A percentile compares a stretch with the other conserved stretches of the same genome.
These are phyloP conservation scores for Talaromyces sp. DNA, from an alignment of 2,329 filamentous ascomycete genomes.

Conservation along the genomic window DNA sequence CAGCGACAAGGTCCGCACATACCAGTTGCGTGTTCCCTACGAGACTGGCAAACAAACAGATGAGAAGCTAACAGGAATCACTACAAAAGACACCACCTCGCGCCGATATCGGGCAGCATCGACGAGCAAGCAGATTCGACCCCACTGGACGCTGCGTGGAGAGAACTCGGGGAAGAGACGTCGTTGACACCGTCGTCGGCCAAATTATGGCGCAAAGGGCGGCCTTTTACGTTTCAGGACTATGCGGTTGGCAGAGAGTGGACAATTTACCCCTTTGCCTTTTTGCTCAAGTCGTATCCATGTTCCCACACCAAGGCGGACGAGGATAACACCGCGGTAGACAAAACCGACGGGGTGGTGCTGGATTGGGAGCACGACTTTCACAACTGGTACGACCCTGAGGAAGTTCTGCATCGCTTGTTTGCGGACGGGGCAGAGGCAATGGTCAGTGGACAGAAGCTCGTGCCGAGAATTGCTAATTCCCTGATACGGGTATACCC, in stretches of 20 bases:
- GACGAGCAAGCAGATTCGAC: slow-evolving; percentile 45
- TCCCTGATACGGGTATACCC: slow-evolving; percentile 58
- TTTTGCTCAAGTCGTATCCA: slow-evolving; percentile 33
- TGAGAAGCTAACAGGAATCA: background rate
- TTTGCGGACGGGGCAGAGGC: slow-evolving; percentile 31
- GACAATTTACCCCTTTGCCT: slow-evolving; percentile 61
- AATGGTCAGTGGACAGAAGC: slow-evolving; percentile 31
- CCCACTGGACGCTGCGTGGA: slow-evolving; percentile 55
- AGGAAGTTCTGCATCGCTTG: slow-evolving; percentile 33
- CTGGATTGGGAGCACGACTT: slow-evolving; percentile 60
- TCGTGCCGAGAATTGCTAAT: slow-evolving; percentile 55
- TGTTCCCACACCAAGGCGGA: slow-evolving; percentile 3
- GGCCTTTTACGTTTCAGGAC: slow-evolving; percentile 55
- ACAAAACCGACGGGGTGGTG: slow-evolving; percentile 47
- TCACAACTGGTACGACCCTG: slow-evolving; percentile 55
- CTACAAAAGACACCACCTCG: slow-evolving; percentile 49
- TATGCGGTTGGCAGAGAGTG: slow-evolving; percentile 51
- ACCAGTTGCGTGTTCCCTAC: slow-evolving; percentile 44
- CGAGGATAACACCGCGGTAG: slow-evolving; percentile 19
- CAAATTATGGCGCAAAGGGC: slow-evolving; percentile 52
- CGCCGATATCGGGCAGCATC: slow-evolving; percentile 59
- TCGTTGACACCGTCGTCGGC: slow-evolving; percentile 45
- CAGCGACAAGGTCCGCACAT: slow-evolving; percentile 56
- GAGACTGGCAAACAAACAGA: background rate
- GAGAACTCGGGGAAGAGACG: slow-evolving; percentile 61